Evolutionary conservation across 805 yeast species (phyloP).

Genomic region (Cyberlindnera nakhonratchasimensis): DNA sequence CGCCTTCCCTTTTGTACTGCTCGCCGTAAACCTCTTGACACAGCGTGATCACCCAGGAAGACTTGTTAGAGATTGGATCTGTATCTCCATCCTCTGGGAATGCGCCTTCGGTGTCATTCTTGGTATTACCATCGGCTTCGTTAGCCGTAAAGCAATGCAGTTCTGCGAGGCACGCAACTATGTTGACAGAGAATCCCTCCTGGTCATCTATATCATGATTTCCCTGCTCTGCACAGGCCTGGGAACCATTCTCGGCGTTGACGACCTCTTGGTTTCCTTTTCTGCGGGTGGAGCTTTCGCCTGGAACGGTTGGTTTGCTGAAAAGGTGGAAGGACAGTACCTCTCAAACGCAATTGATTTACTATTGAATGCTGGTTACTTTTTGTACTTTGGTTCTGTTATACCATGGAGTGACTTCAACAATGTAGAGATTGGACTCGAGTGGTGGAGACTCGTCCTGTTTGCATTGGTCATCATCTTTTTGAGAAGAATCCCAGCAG

Average conservation of each 20-base stretch:
- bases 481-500: constrained; percentile 79
- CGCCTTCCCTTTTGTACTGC: constrained; percentile 85
- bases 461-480: constrained; percentile 71
- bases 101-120: constrained; percentile 74
- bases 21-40: constrained; percentile 65
- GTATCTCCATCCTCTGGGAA: constrained; percentile 73
- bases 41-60: constrained; percentile 60
- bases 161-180: constrained; percentile 65
- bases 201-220: constrained; percentile 77
- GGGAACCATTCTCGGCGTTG: constrained; percentile 83
- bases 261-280: constrained; percentile 82
- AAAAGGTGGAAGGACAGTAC: constrained; percentile 77
- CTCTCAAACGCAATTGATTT: constrained; percentile 86
- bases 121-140: constrained; percentile 68
- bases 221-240: constrained; percentile 86
- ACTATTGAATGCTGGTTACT: constrained; percentile 75
- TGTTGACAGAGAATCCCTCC: constrained; percentile 83
- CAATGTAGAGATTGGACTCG: constrained; percentile 53
- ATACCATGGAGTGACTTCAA: constrained; percentile 85
- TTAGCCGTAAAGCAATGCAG: constrained; percentile 64
- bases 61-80: constrained; percentile 76
- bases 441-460: constrained; percentile 75
- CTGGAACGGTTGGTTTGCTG: constrained; percentile 89
- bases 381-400: constrained; percentile 88
- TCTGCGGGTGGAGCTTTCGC: constrained; percentile 92